A percentile compares a stretch with the other conserved stretches of the same genome.
These are phyloP conservation scores for Tuber brumale DNA, from an alignment of 495 filamentous ascomycete genomes.

Conservation along the genomic window DNA sequence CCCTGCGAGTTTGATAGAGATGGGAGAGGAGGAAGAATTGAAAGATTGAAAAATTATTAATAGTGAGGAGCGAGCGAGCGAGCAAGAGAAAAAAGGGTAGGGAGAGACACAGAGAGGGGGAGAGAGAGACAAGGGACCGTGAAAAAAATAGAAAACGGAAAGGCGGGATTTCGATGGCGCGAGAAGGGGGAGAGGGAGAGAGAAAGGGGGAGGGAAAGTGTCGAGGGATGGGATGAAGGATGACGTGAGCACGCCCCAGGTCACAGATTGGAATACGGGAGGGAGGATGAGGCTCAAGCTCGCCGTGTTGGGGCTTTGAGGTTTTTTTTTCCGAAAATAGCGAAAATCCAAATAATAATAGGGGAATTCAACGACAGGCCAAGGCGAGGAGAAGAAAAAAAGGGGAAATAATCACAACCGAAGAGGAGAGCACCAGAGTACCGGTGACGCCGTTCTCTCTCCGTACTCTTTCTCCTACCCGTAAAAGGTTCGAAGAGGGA, in stretches of 20 bases:
- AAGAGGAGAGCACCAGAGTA: background rate
- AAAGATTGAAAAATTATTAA: constrained; percentile 3
- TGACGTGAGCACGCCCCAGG: background rate
- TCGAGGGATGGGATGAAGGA: constrained; percentile 1
- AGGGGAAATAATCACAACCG: background rate
- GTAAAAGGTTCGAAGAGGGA: background rate
- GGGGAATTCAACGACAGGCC: background rate
- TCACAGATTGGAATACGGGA: background rate
- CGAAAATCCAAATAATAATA: background rate
- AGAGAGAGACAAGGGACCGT: background rate
- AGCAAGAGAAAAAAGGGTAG: background rate
- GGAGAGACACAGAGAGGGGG: background rate
- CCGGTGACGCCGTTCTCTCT: background rate
- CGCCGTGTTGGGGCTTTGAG: background rate
- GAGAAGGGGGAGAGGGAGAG: background rate
- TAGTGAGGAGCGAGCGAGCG: background rate
- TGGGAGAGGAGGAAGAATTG: background rate
- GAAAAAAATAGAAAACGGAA: background rate
- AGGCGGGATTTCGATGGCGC: background rate
- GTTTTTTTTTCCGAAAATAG: background rate
- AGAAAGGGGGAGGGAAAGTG: background rate
- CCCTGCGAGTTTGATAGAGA: background rate
- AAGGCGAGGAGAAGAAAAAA: background rate
- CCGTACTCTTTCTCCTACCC: background rate
- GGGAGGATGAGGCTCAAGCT: background rate